Evolutionary conservation across 2,329 filamentous ascomycete genomes (phyloP), one percentile per base, ranked within the genome.

Genomic region (Ascochyta koolunga): DNA sequence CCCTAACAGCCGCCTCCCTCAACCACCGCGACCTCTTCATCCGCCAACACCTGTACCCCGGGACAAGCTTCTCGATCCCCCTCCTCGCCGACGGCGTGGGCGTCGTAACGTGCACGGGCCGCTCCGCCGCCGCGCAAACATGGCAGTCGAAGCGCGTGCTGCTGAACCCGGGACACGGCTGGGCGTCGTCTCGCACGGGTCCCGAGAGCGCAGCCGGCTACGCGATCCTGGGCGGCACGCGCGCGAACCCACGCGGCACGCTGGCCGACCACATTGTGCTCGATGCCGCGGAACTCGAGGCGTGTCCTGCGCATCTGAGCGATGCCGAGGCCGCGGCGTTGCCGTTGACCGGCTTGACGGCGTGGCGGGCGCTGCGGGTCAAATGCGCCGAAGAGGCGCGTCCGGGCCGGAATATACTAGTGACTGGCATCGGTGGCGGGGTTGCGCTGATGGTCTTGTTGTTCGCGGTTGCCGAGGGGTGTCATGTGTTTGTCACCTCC

Each of bases 21-120:
- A 98, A 98, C 80, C 95, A 98, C 79, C 89, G 93, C 66, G 95
- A 98, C 75, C 86, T 96, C 64, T 98, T 97, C 79, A 89, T 96
- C 76, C 90, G 93, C 49, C 92, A 95, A 75, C 89, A 93, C 70
- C 86, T 96, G 35, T 98, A 98, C 79, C 93, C 93, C 0, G 89
- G 85, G 64, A 89, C 91, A 47, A 88, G 89, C 11, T 96, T 96
- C 74, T 82, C 84, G 55, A 81, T 87, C 5, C 91, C 93, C 1
- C 79, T 98, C 36, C 83, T 96, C 22, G 86, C 92, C 56, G 93
- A 98, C 72, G 93, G 91, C 60, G 87, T 84, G 64, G 93, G 93
- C 49, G 79, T 83, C 52, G 90, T 98, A 4, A 82, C 87, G 25
- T 78, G 81, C 5, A 78, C 86, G 3, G 90, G 91, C 11, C 73